These are phyloP conservation scores for Coemansia javaensis DNA, from an alignment of 192 early-diverging fungal genomes.

Conservation along the genomic window DNA sequence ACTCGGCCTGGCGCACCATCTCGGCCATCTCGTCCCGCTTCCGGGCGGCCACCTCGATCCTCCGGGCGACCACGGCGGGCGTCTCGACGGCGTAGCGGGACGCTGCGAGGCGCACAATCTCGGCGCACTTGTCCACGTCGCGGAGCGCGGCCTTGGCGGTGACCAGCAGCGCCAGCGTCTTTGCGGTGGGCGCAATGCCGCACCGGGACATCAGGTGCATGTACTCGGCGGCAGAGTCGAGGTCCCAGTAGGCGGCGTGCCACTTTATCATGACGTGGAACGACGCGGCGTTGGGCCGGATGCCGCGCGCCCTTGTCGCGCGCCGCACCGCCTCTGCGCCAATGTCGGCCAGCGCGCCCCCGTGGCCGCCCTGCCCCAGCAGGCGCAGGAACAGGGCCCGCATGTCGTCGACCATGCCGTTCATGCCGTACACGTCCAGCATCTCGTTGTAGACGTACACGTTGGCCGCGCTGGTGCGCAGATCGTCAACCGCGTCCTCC, in stretches of 20 bases:
- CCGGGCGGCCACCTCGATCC: conserved; percentile 12
- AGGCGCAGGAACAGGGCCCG: conserved; percentile 9
- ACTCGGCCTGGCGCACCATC: conserved; percentile 2
- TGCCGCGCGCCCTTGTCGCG: not conserved
- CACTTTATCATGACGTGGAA: conserved; percentile 35
- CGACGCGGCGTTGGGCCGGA: conserved; percentile 6
- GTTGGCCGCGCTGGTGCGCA: not conserved
- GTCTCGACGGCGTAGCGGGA: conserved; percentile 1
- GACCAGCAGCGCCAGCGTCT: conserved; percentile 23
- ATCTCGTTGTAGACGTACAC: conserved; percentile 20
- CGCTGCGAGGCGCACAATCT: conserved; percentile 6
- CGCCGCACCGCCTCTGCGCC: not conserved
- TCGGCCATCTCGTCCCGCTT: conserved; percentile 18
- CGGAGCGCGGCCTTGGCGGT: conserved; percentile 5
- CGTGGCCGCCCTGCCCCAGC: not conserved
- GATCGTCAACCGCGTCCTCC: conserved; percentile 7
- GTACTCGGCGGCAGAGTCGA: conserved; percentile 8
- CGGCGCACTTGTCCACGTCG: conserved; percentile 10
- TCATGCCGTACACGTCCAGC: conserved; percentile 37
- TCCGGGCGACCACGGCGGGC: not conserved
- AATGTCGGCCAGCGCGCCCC: not conserved
- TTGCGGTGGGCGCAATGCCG: conserved; percentile 5
- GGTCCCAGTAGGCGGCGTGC: conserved; percentile 46
- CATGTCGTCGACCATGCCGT: conserved; percentile 45
- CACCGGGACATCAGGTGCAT: conserved; percentile 18